Evolutionary conservation across 169 alveolate genomes (phyloP).

Genomic region (Babesia ovis): DNA sequence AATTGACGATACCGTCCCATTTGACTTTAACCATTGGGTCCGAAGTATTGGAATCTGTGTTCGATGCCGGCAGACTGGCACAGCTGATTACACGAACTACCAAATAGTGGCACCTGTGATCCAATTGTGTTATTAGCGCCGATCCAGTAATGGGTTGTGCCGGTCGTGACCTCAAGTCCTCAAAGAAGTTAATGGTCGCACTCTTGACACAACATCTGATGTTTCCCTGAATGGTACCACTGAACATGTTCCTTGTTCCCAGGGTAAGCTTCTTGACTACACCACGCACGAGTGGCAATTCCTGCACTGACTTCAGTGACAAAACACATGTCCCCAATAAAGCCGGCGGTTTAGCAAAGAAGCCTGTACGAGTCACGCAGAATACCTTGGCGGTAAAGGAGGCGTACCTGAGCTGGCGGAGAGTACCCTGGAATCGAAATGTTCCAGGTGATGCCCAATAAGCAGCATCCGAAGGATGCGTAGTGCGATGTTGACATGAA

Average conservation of each 20-base stretch:
- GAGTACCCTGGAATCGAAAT: conserved; percentile 75
- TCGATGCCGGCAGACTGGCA: conserved; percentile 80
- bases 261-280: conserved; percentile 70
- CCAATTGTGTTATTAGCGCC: conserved; percentile 45
- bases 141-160: conserved; percentile 58
- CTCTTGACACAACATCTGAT: conserved; percentile 75
- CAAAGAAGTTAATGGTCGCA: conserved; percentile 54
- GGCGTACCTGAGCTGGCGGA: conserved; percentile 72
- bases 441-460: conserved; percentile 79
- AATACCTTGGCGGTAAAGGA: conserved; percentile 70
- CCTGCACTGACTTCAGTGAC: conserved; percentile 59
- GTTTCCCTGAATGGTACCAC: conserved; percentile 79
- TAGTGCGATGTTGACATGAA: conserved; percentile 58
- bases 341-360: conserved; percentile 23
- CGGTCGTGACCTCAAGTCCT: conserved; percentile 32
- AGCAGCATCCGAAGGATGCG: conserved; percentile 46
- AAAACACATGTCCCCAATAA: conserved; percentile 56
- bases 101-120: conserved; percentile 37
- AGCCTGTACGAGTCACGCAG: conserved; percentile 17
- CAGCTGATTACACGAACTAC: conserved; percentile 76
- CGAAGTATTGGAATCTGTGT: conserved; percentile 79
- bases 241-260: conserved; percentile 71
- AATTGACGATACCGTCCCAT: conserved; percentile 85
- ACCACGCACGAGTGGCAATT: conserved; percentile 55
- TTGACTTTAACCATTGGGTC: conserved; percentile 84